These are phyloP conservation scores for Inosperma sp. DNA, from an alignment of 768 basidiomycete genomes.

Conservation along the genomic window DNA sequence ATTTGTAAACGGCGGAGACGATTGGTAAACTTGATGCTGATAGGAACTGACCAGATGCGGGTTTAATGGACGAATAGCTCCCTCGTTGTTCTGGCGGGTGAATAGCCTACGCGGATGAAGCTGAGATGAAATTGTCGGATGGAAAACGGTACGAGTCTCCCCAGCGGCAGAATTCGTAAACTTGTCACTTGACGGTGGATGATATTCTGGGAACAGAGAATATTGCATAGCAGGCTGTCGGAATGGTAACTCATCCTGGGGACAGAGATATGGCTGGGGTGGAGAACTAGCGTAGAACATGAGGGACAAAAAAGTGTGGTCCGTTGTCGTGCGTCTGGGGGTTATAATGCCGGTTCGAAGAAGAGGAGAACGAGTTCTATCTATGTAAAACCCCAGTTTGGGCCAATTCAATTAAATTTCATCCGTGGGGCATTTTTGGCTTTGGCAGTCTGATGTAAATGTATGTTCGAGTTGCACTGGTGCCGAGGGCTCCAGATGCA, in stretches of 20 bases:
- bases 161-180: slow-evolving; percentile 20
- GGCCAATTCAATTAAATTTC: slow-evolving; percentile 25
- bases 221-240: slow-evolving; percentile 11
- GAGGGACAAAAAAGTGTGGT: slow-evolving; percentile 5
- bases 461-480: slow-evolving; percentile 27
- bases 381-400: slow-evolving; percentile 17
- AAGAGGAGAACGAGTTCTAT: slow-evolving; percentile 23
- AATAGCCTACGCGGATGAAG: slow-evolving; percentile 24
- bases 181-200: slow-evolving; percentile 11
- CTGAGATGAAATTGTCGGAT: slow-evolving; percentile 22
- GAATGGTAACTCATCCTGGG: slow-evolving; percentile 13
- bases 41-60: slow-evolving; percentile 17
- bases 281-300: slow-evolving; percentile 13
- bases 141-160: slow-evolving; percentile 19
- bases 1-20: slow-evolving; percentile 16
- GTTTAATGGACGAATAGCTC: slow-evolving; percentile 23
- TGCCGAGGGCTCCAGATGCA: slow-evolving; percentile 24
- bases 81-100: slow-evolving; percentile 24
- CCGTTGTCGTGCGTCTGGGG: slow-evolving; percentile 17
- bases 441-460: slow-evolving; percentile 34
- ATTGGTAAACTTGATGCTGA: slow-evolving; percentile 15
- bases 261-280: slow-evolving; percentile 10
- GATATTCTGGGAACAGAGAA: slow-evolving; percentile 4
- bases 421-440: slow-evolving; percentile 29
- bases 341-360: slow-evolving; percentile 23